These are phyloP conservation scores for Eimeria brunetti DNA, from an alignment of 169 alveolate genomes.

Conservation along the genomic window DNA sequence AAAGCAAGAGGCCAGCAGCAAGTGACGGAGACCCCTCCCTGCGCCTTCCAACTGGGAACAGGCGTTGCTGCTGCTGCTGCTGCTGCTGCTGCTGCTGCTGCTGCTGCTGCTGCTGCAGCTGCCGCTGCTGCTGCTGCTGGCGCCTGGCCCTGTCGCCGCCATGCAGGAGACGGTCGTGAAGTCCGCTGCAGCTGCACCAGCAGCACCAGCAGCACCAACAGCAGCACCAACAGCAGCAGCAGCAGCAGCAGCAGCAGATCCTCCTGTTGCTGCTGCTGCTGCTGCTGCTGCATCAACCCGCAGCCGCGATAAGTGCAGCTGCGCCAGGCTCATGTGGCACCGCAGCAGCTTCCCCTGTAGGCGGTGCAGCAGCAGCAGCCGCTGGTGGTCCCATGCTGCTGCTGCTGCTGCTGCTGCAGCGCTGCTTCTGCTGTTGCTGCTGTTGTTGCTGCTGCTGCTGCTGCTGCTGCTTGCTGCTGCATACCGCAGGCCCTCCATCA, in stretches of 20 bases:
- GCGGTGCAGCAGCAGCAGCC: slow-evolving; percentile 66
- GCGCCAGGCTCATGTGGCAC: slow-evolving; percentile 62
- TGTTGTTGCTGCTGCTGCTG: slow-evolving; percentile 32
- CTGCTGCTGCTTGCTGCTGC: slow-evolving; percentile 51
- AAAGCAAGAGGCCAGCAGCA: slow-evolving; percentile 68
- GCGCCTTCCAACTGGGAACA: slow-evolving; percentile 33
- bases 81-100: slow-evolving; percentile 7
- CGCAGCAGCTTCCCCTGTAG: slow-evolving; percentile 67
- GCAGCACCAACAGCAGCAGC: neutral
- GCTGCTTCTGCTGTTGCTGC: neutral
- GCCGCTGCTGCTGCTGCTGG: slow-evolving; percentile 44
- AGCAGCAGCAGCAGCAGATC: neutral
- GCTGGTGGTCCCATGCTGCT: slow-evolving; percentile 47
- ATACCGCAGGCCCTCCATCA: slow-evolving; percentile 67
- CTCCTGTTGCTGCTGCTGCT: slow-evolving; percentile 33
- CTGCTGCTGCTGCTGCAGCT: slow-evolving; percentile 6
- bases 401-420: slow-evolving; percentile 34
- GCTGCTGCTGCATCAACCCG: slow-evolving; percentile 58
- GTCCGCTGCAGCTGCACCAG: slow-evolving; percentile 8
- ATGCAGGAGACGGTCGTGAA: neutral
- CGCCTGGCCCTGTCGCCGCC: neutral
- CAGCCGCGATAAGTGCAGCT: slow-evolving; percentile 56
- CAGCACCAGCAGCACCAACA: no score
- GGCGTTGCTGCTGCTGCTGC: slow-evolving; percentile 2
- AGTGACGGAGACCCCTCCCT: slow-evolving; percentile 52